Evolutionary conservation across 208 protist species (phyloP).

Genomic region (Leishmania martiniquensis): DNA sequence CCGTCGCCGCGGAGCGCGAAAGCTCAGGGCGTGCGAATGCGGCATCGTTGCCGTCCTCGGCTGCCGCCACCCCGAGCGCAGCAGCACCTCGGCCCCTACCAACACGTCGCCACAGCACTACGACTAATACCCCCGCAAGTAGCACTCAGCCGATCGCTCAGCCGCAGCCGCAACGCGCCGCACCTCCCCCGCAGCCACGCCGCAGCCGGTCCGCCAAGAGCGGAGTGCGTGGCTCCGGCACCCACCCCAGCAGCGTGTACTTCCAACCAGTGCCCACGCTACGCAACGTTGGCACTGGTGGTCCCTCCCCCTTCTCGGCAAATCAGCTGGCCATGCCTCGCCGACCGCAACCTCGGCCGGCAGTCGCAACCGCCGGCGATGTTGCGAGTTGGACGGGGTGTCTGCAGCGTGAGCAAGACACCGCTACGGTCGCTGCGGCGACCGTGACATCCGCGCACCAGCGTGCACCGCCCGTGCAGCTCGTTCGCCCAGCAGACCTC

Average conservation of each 20-base stretch:
- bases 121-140: background rate
- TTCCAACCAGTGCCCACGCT: constrained; percentile 21
- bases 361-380: background rate
- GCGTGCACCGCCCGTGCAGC: constrained; percentile 17
- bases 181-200: background rate
- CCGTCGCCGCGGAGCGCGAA: background rate
- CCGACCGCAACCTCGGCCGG: background rate
- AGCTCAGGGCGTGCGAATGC: background rate
- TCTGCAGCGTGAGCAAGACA: background rate
- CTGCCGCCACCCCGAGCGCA: background rate
- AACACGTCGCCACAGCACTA: background rate
- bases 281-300: constrained; percentile 1
- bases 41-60: background rate
- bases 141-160: background rate
- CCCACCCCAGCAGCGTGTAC: background rate
- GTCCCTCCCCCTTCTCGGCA: constrained; percentile 19
- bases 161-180: background rate
- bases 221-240: background rate
- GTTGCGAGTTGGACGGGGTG: background rate
- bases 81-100: constrained; percentile 5
- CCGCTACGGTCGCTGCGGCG: background rate
- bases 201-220: constrained; percentile 18
- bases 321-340: constrained; percentile 30
- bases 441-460: constrained; percentile 4
- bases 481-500: constrained; percentile 16